phyloP scores from a whole-genome alignment of 345 rosid genomes.

The Moricandia moricandioides region DNA sequence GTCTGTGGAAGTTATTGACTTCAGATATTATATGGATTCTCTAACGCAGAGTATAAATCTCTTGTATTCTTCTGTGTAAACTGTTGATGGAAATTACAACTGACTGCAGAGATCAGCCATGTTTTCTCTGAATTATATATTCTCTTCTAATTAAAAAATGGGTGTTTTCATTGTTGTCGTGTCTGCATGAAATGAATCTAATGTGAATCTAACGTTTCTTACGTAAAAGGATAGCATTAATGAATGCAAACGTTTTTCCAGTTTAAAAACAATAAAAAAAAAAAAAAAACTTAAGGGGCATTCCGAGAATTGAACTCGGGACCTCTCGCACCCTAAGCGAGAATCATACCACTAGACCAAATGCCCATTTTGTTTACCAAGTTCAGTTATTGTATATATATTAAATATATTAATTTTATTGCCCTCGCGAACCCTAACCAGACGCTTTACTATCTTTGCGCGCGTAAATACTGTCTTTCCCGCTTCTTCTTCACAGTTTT shows the following conservation, averaged over 20 bases:
- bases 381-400: neutral
- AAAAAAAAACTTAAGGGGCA: neutral
- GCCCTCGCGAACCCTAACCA: conserved; percentile 37
- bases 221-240: neutral
- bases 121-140: neutral
- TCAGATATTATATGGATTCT: neutral
- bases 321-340: conserved; percentile 92
- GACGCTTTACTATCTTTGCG: conserved; percentile 22
- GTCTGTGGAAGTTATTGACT: neutral
- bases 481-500: neutral
- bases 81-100: neutral
- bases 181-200: neutral
- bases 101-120: neutral
- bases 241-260: neutral
- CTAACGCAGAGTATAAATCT: no score
- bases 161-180: neutral
- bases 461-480: conserved; percentile 18
- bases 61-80: neutral
- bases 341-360: conserved; percentile 93
- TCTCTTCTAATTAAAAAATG: neutral
- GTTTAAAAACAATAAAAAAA: neutral
- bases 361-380: conserved; percentile 34
- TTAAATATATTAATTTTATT: neutral
- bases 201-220: neutral
- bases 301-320: conserved; percentile 58